Evolutionary conservation across 2,329 filamentous ascomycete species (phyloP), one percentile per base, ranked within the genome.

Genomic region (Apiospora hydei): DNA sequence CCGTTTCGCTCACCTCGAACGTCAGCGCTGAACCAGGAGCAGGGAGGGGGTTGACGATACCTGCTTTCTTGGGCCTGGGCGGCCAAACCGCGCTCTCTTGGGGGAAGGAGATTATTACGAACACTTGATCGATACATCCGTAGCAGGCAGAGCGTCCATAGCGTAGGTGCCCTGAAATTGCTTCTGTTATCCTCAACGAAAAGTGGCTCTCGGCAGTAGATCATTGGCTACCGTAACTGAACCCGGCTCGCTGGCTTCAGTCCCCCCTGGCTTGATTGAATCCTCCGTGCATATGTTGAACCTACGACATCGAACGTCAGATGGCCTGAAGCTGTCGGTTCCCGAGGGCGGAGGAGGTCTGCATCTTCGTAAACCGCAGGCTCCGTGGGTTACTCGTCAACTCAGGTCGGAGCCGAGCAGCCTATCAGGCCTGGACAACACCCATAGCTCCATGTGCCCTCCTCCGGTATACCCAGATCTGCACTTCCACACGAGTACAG

Each of bases 221-320:
- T 69, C 44, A 69, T 69, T 49, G 67, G 67, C 18, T 46, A 38
- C 44, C 44, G 67, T 49, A 13, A 49, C 26, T 38, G 67, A 47
- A 69, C 49, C 66, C 46, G 66, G 66, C 66, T 30, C 24, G 43
- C 66, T 68, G 66, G 66, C 66, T 38, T 68, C 43, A 30, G 43
- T 44, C 43, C 13, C 43, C 66, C 66, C 43, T 34, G 43, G 43
- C 53, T 61, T 3, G 2, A 61, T 61, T 21, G 49, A 26, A 53
- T 53, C 49, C 49, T 26, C 11, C 11, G 10, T 53, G 30, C 53
- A 61, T 61, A 38, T 61, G 53, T 34, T 21, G 51, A 30, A 57
- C 16, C 53, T 61, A 61, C 53, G 57, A 64, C 57, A 64, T 64
- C 57, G 34, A 64, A 64, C 57, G 57, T 64, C 57, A 64, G 21